phyloP scores from a whole-genome alignment of 1,284 basidiomycete genomes.

The Trametes polyzona region DNA sequence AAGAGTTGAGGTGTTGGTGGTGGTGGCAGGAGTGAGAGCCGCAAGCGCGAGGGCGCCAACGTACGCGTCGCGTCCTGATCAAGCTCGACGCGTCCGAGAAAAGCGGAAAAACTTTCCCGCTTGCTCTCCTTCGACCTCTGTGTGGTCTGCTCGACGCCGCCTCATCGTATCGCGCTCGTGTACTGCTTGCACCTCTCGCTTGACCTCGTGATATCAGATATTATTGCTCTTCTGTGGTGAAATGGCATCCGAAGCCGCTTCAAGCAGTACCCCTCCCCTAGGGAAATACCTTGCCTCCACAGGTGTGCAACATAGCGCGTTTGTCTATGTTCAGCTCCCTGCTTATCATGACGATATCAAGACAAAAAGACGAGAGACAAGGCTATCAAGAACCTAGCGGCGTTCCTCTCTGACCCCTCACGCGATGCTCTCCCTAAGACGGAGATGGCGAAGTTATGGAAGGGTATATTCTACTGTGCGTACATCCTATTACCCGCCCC shows the following conservation, averaged over 20 bases:
- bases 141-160: neutral
- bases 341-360: conserved; percentile 37
- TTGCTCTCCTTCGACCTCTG: neutral
- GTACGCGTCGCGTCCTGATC: conserved; percentile 17
- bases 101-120: conserved; percentile 24
- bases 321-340: conserved; percentile 2
- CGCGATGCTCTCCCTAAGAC: conserved; percentile 60
- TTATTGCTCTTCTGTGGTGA: neutral
- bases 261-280: conserved; percentile 55
- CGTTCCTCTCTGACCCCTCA: conserved; percentile 72
- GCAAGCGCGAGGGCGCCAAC: neutral
- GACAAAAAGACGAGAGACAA: conserved; percentile 92
- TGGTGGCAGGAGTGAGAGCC: neutral
- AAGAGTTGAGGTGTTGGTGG: neutral
- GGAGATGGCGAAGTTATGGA: conserved; percentile 96
- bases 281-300: conserved; percentile 92
- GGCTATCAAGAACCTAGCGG: conserved; percentile 78
- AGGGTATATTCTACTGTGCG: conserved; percentile 96
- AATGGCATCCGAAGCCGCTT: conserved; percentile 31
- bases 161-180: neutral
- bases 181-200: neutral
- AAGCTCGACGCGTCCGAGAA: conserved; percentile 14
- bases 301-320: conserved; percentile 55
- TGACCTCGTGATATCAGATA: neutral
- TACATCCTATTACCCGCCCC: conserved; percentile 9